These are phyloP conservation scores for Chlamydomonas schloesseri DNA, from an alignment of 139 green algal genomes.

Conservation along the genomic window DNA sequence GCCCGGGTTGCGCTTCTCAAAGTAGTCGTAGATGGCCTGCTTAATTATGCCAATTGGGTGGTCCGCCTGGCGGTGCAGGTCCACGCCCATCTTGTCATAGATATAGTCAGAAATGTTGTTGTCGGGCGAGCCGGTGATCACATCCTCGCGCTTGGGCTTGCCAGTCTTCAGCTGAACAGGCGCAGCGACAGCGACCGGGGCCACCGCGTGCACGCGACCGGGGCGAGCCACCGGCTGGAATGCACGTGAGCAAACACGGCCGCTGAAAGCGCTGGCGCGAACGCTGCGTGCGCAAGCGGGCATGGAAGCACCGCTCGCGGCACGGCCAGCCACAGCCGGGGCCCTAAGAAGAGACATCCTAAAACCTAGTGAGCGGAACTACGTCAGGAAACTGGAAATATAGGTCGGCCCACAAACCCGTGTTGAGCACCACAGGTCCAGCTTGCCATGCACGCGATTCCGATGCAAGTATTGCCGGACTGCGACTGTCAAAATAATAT, in stretches of 20 bases:
- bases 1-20: constrained; percentile 74
- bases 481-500: too few species aligned
- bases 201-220: not conserved
- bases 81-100: constrained; percentile 93
- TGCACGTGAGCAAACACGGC: not conserved
- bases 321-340: not conserved
- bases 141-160: constrained; percentile 63
- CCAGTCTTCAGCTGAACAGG: constrained; percentile 23
- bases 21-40: constrained; percentile 95
- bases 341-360: not conserved
- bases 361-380: too few species aligned
- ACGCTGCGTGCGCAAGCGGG: not conserved
- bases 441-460: too few species aligned
- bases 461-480: too few species aligned
- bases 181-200: constrained; percentile 20
- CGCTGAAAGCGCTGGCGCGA: not conserved
- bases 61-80: constrained; percentile 87
- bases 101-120: constrained; percentile 99
- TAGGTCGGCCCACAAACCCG: not conserved
- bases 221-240: constrained; percentile 3
- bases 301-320: not conserved
- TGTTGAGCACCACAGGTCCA: too few species aligned
- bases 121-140: constrained; percentile 83
- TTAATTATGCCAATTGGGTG: constrained; percentile 98
- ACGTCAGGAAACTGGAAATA: too few species aligned